These are phyloP conservation scores for Coniochaeta sp. DNA, from an alignment of 2,329 filamentous ascomycete genomes.

Conservation along the genomic window DNA sequence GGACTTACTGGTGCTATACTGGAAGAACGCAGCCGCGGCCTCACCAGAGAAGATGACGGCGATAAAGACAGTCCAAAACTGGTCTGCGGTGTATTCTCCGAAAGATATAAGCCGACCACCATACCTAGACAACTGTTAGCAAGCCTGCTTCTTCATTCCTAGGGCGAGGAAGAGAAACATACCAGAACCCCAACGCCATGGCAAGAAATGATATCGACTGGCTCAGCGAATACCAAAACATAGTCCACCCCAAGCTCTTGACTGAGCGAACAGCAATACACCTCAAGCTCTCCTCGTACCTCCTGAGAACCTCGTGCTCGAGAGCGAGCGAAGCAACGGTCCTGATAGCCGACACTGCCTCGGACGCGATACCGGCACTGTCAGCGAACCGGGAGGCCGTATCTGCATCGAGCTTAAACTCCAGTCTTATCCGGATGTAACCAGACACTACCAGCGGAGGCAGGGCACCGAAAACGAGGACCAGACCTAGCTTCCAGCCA, in stretches of 20 bases:
- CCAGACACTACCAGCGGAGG: conserved; percentile 36
- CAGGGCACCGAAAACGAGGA: conserved; percentile 35
- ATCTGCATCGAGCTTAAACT: conserved; percentile 35
- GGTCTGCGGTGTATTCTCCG: conserved; percentile 35
- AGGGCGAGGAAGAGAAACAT: conserved; percentile 6
- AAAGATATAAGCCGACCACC: conserved; percentile 30
- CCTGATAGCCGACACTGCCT: conserved; percentile 18
- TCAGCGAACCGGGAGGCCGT: conserved; percentile 34
- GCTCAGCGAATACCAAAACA: conserved; percentile 31
- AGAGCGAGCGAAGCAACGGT: conserved; percentile 12
- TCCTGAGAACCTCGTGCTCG: conserved; percentile 15
- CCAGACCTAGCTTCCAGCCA: conserved; percentile 43
- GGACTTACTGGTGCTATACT: conserved; percentile 34
- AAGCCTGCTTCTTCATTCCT: background rate
- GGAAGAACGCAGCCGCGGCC: conserved; percentile 30
- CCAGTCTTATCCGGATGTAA: conserved; percentile 39
- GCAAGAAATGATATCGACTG: conserved; percentile 25
- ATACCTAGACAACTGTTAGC: background rate
- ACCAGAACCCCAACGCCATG: conserved; percentile 13
- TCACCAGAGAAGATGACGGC: conserved; percentile 38
- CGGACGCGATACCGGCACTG: conserved; percentile 40
- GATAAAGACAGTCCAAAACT: conserved; percentile 45
- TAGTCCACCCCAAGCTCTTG: conserved; percentile 25
- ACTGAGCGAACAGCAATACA: conserved; percentile 7
- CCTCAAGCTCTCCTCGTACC: conserved; percentile 18